Evolutionary conservation across 345 rosid species (phyloP), one percentile per base, ranked within the genome.

Genomic region (Gossypium raimondii): DNA sequence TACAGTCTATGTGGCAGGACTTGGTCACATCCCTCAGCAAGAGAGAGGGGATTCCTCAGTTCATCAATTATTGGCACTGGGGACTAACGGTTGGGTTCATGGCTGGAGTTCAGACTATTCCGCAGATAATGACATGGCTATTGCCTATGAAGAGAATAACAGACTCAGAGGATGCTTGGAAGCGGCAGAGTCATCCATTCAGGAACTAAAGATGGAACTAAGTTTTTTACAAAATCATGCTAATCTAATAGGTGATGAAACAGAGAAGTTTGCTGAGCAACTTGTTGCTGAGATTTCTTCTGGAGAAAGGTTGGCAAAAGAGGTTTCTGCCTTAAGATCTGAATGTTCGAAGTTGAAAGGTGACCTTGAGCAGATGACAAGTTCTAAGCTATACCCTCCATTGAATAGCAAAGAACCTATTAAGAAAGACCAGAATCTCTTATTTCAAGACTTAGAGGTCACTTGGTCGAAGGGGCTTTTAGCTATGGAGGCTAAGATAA

Each of bases 261-360:
- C 94, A 67, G 89, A 84, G 74, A 88, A 79, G 8, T 83, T 95
- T 78, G 77, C 95, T 17, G 89, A 85, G 85, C 87, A 83, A 78
- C 97, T 95, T 76, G 85, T 82, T 60, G 81, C 85, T 66, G 99
- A 95, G 90, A 87, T 91, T 85, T 82, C 87, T 70, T 92, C 98
- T 9, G 93, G 98, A 47, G 91, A 89, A 76, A 88, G 83, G 69
- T 85, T 94, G 74, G 86, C 81, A 11, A 86, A 81, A 74, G 96
- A 92, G 86, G 97, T 93, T 72, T 89, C 92, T 56, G 77, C 77
- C 45, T 83, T 95, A 77, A 91, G 90, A 81, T 89, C 87, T n/a
- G 98, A 93, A 79, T 89, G 97, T 81, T 88, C 83, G 38, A 87
- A 88, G 78, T 84, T 91, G 81, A 91, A 91, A 82, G 82, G 70